phyloP scores from a whole-genome alignment of 805 yeast species.

The Komagataella ulmi region DNA sequence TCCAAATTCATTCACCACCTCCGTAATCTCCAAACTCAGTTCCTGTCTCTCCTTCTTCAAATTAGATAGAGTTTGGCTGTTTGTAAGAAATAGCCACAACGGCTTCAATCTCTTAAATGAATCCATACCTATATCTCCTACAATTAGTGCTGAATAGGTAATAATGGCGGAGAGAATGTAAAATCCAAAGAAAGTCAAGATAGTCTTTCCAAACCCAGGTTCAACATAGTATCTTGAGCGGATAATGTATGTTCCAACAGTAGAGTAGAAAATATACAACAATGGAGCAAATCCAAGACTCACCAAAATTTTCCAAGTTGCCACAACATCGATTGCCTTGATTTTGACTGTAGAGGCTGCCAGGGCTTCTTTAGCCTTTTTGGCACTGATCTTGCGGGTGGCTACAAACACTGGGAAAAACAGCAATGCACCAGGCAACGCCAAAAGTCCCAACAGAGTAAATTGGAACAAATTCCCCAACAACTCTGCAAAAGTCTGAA shows the following conservation, averaged over 20 bases:
- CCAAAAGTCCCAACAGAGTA: constrained; percentile 39
- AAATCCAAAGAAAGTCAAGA: constrained; percentile 29
- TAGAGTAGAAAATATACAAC: constrained; percentile 69
- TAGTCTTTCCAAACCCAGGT: constrained; percentile 6
- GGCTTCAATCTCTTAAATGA: constrained; percentile 75
- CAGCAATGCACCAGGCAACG: constrained; percentile 80
- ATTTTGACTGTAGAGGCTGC: constrained; percentile 84
- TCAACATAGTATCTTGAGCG: constrained; percentile 7
- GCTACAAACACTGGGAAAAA: constrained; percentile 82
- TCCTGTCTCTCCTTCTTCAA: constrained; percentile 49
- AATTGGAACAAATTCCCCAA: constrained; percentile 27
- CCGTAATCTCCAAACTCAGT: constrained; percentile 64
- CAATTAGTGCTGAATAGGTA: constrained; percentile 80
- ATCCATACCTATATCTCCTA: constrained; percentile 93
- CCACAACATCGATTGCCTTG: constrained; percentile 86
- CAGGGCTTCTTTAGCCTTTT: constrained; percentile 67
- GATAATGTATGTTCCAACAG: constrained; percentile 32
- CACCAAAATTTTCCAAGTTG: constrained; percentile 93
- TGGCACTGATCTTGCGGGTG: constrained; percentile 59
- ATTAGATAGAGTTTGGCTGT: constrained; percentile 41
- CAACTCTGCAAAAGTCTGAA: constrained; percentile 12
- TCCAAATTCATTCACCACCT: constrained; percentile 67
- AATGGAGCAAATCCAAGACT: constrained; percentile 84
- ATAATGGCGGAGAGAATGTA: constrained; percentile 58
- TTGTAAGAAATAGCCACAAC: constrained; percentile 48